phyloP scores from a whole-genome alignment of 306 rosid genomes.

The Echinosophora koreensis region DNA sequence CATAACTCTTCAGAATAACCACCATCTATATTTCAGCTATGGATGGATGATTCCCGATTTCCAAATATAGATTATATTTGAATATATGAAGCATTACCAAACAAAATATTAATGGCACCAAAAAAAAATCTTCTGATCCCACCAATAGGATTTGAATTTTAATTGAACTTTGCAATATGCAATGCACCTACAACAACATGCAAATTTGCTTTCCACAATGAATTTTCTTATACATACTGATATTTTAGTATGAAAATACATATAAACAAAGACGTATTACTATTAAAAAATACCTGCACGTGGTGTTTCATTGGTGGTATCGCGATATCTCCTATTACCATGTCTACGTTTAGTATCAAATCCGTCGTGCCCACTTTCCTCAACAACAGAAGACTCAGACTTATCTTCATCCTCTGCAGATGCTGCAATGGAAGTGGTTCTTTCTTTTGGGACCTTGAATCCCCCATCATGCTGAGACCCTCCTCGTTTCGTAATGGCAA shows the following conservation, averaged over 20 bases:
- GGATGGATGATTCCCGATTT: neutral
- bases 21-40: neutral
- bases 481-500: slow-evolving; percentile 81
- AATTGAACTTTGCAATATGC: neutral
- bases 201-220: neutral
- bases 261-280: neutral
- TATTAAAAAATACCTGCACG: slow-evolving; percentile 50
- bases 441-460: slow-evolving; percentile 84
- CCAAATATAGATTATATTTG: neutral
- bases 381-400: slow-evolving; percentile 54
- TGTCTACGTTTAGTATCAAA: slow-evolving; percentile 38
- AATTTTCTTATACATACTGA: neutral
- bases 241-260: neutral
- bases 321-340: slow-evolving; percentile 72
- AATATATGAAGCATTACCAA: slow-evolving; percentile 13
- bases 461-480: slow-evolving; percentile 61
- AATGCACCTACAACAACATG: slow-evolving; percentile 22
- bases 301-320: slow-evolving; percentile 55
- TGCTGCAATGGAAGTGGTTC: slow-evolving; percentile 66
- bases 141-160: neutral
- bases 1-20: neutral
- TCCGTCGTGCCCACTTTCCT: slow-evolving; percentile 54
- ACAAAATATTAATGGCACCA: neutral
- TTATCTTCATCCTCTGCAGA: slow-evolving; percentile 76
- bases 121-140: neutral